Evolutionary conservation across 202 grass and related monocot genomes (phyloP).

Genomic region (Schoenoplectus triqueter): DNA sequence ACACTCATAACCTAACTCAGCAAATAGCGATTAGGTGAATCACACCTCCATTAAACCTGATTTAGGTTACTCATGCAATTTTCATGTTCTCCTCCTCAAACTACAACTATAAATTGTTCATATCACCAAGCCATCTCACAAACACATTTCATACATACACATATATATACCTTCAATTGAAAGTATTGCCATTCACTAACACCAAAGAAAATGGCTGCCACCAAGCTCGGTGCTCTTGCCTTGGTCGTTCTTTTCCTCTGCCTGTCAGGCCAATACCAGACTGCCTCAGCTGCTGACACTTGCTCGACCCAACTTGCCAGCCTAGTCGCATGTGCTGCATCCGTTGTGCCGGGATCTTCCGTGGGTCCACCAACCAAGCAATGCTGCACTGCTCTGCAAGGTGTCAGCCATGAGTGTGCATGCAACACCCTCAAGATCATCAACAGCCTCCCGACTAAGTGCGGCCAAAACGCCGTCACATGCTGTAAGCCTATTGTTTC

Average conservation of each 20-base stretch:
- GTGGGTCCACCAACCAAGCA: conserved; percentile 55
- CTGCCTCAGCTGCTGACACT: conserved; percentile 42
- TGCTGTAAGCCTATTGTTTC: conserved; percentile 51
- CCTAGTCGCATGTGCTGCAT: conserved; percentile 69
- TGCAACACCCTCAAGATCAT: conserved; percentile 78
- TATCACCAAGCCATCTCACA: not conserved
- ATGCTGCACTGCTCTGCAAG: conserved; percentile 67
- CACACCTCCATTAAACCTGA: conserved; percentile 11
- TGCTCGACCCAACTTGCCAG: conserved; percentile 64
- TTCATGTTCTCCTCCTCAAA: not conserved
- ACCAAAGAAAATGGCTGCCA: conserved; percentile 23
- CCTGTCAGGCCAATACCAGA: conserved; percentile 23
- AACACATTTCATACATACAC: not conserved
- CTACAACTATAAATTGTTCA: not conserved
- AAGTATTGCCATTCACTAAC: not conserved
- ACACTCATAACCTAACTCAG: conserved; percentile 6
- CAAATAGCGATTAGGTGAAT: conserved; percentile 29
- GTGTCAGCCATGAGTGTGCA: conserved; percentile 59
- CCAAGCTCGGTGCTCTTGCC: conserved; percentile 21
- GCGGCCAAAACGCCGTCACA: conserved; percentile 45
- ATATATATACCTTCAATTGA: not conserved
- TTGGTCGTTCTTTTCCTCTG: conserved; percentile 46
- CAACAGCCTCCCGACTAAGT: conserved; percentile 71
- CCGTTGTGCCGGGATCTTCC: conserved; percentile 56
- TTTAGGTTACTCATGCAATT: conserved; percentile 34